phyloP scores from a whole-genome alignment of 2,329 filamentous ascomycete genomes.

The Helotiales sp. region DNA sequence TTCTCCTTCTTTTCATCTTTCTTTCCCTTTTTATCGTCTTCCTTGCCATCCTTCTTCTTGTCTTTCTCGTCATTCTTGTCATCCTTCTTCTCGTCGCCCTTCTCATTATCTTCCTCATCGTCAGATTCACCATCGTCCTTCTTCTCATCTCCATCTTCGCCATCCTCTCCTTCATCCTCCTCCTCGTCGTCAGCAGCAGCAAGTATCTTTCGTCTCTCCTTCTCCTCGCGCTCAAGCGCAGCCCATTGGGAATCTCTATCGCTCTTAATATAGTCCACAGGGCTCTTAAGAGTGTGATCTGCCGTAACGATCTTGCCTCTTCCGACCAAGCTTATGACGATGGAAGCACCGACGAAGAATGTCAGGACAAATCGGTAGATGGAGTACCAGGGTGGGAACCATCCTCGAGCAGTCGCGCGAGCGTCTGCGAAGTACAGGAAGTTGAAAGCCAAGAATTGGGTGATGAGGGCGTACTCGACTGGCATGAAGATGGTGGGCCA shows the following conservation, averaged over 20 bases:
- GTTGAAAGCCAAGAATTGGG: constrained; percentile 84
- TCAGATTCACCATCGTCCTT: constrained; percentile 47
- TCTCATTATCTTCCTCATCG: constrained; percentile 20
- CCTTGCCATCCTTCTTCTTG: not conserved
- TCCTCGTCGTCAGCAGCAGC: constrained; percentile 29
- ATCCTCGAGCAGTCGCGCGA: constrained; percentile 72
- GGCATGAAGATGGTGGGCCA: constrained; percentile 91
- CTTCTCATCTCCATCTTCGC: constrained; percentile 40
- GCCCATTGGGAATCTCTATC: constrained; percentile 40
- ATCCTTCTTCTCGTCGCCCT: constrained; percentile 17
- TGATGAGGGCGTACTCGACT: constrained; percentile 81
- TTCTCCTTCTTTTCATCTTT: constrained; percentile 15
- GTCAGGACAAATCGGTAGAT: constrained; percentile 93
- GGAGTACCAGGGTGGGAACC: constrained; percentile 84
- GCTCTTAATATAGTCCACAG: constrained; percentile 39
- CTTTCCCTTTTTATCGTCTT: constrained; percentile 22
- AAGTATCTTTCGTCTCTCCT: constrained; percentile 31
- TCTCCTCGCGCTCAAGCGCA: constrained; percentile 40
- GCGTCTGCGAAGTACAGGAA: constrained; percentile 86
- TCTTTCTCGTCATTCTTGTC: constrained; percentile 20
- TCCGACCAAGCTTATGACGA: constrained; percentile 80
- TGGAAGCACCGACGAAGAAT: constrained; percentile 82
- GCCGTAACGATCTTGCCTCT: constrained; percentile 64
- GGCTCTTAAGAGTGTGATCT: constrained; percentile 39
- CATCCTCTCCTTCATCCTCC: constrained; percentile 24